phyloP scores from a whole-genome alignment of 768 basidiomycete species.

The Chalciporus sphaerocephalus region DNA sequence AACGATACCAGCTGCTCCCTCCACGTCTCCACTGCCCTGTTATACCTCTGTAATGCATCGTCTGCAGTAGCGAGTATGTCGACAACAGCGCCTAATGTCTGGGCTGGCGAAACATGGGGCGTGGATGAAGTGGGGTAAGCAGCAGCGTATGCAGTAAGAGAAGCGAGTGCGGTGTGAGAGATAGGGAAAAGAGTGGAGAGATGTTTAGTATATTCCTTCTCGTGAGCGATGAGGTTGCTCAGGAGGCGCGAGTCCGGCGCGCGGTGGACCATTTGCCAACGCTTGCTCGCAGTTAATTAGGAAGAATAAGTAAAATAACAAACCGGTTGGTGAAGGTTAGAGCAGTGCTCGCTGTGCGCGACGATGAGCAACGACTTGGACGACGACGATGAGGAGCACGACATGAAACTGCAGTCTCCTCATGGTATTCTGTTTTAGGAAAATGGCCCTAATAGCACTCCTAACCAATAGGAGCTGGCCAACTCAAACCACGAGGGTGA shows the following conservation, averaged over 20 bases:
- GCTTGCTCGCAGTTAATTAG: background rate
- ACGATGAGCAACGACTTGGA: background rate
- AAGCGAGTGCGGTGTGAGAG: conserved; percentile 57
- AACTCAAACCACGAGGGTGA: too few relatives aligned
- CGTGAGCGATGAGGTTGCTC: conserved; percentile 58
- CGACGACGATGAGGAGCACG: too few relatives aligned
- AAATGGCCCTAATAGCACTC: too few relatives aligned
- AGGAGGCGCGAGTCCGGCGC: conserved; percentile 72
- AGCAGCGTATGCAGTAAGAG: conserved; percentile 69
- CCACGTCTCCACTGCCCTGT: conserved; percentile 60
- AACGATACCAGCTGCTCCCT: conserved; percentile 54
- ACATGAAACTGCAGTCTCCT: too few relatives aligned
- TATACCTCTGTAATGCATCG: conserved; percentile 62
- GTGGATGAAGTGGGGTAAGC: conserved; percentile 51
- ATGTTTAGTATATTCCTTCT: conserved; percentile 68
- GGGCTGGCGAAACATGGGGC: conserved; percentile 8
- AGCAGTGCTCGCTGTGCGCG: background rate
- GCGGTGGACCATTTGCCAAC: conserved; percentile 58
- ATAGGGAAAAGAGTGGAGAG: conserved; percentile 52
- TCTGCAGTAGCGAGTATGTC: conserved; percentile 59
- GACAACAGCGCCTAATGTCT: conserved; percentile 40
- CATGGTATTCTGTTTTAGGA: too few relatives aligned
- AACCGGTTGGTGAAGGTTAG: background rate
- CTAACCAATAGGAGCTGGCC: too few relatives aligned
- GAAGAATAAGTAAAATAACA: background rate